Base-by-base conservation (phyloP, 805 yeast genomes). In the Hanseniaspora singularis region DNA sequence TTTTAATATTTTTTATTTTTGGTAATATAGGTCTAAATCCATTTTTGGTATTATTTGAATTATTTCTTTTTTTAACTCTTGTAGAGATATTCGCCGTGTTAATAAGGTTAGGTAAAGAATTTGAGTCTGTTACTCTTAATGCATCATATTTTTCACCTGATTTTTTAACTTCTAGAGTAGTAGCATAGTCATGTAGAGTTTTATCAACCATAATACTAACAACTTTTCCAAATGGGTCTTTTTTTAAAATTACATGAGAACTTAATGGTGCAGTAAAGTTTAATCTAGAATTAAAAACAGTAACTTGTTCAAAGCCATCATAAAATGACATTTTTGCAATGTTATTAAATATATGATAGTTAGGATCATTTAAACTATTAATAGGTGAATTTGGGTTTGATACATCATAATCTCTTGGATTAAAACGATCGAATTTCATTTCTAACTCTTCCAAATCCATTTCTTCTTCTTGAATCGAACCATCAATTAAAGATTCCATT, bases 221-320 rank as follows among this genome's bases (percentile, higher is more conserved):
- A 9, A 61, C 59, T 16, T 51, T 49, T 14, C 61, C 46, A 50
- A 58, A 64, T 3, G 62, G 62, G 40, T 64, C 68, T 31, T 52
- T 57, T 45, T 53, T 58, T 7, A 58, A 40, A 15, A 63, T 33
- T 1, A 65, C 54, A 2, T 51, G 51, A 19, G 57, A 52, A 18
- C 64, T 59, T 28, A 64, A 43, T 2, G 68, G 66, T 3, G 64
- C 67, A 9, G 56, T 52, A 2, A 61, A 59, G 27, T 58, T 54
- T 10, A 63, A 53, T 37, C 67, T 52, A 4, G 65, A 63, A 23
- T 60, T 61, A 42, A 63, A 57, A 14, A 62, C 53, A 16, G 51
- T 51, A 2, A 60, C 57, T 9, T 64, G 59, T 26, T 59, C 61
- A 12, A 51, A 52, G 31, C 54, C 54, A 34, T 57, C 62, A 40